Conservation (phyloP, 2,329 filamentous ascomycete species). For the Tolypocladium nubicola region DNA sequence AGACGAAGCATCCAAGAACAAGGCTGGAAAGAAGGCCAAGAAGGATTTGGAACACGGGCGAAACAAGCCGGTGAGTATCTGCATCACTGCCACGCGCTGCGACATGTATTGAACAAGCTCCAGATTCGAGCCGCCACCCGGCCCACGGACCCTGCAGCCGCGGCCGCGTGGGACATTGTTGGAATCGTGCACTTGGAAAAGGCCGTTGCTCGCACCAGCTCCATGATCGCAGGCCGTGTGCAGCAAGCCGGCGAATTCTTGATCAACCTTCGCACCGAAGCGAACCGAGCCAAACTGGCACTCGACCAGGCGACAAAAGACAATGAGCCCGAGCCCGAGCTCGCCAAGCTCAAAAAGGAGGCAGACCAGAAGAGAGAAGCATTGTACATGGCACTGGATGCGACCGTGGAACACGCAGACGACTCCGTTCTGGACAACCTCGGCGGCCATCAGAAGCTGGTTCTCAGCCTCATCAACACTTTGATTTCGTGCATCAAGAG, state of each 20-base stretch:
- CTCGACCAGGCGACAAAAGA: conserved; percentile 33
- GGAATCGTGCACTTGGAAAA: conserved; percentile 38
- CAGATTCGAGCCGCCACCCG: conserved; percentile 30
- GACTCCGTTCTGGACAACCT: conserved; percentile 46
- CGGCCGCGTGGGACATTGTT: conserved; percentile 42
- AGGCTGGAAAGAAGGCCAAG: conserved; percentile 33
- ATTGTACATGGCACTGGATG: conserved; percentile 40
- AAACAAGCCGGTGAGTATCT: conserved; percentile 25
- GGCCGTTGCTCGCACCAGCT: conserved; percentile 23
- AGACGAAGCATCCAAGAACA: conserved; percentile 33
- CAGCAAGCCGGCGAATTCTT: conserved; percentile 40
- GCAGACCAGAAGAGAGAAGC: conserved; percentile 35
- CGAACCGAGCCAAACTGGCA: conserved; percentile 35
- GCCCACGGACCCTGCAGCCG: conserved; percentile 33
- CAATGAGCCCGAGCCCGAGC: conserved; percentile 23
- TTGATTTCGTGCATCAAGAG: conserved; percentile 44
- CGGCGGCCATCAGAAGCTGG: conserved; percentile 45
- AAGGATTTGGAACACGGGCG: conserved; percentile 29
- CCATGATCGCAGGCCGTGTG: conserved; percentile 34
- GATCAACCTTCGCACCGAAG: conserved; percentile 34
- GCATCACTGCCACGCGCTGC: not conserved
- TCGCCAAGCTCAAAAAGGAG: conserved; percentile 27
- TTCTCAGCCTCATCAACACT: conserved; percentile 42
- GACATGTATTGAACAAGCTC: conserved; percentile 4
- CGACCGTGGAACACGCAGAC: conserved; percentile 43